Percentiles rank a stretch among this genome's conserved stretches.
Conservation (phyloP, 768 basidiomycete species). For the Suillus lakei region DNA sequence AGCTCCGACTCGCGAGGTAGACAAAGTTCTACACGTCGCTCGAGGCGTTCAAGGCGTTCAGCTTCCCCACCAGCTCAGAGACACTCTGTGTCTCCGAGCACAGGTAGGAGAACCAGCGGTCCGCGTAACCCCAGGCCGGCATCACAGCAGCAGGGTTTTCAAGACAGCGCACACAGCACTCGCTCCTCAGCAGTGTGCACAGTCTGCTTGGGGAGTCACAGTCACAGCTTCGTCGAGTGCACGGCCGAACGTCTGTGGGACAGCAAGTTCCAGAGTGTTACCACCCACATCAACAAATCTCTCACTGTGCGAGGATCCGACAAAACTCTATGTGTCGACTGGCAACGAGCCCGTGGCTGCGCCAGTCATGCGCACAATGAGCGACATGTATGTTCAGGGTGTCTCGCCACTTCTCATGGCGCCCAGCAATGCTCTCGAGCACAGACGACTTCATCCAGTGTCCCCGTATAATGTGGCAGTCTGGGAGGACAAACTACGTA, state of each 20-base stretch:
- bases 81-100: no score
- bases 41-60: no score
- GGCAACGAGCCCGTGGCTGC: constrained; percentile 36
- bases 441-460: constrained; percentile 19
- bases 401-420: constrained; percentile 25
- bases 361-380: constrained; percentile 21
- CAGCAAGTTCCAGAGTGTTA: accelerated
- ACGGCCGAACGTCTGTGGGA: neutral
- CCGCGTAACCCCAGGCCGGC: no score
- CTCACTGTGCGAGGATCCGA: constrained; percentile 18
- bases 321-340: constrained; percentile 38
- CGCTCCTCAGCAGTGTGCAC: neutral
- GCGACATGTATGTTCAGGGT: constrained; percentile 47
- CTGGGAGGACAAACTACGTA: constrained; percentile 35
- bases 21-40: no score
- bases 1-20: no score
- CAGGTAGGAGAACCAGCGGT: no score
- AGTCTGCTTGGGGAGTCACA: neutral
- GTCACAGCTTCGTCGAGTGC: neutral
- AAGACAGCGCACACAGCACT: neutral
- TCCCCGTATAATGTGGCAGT: constrained; percentile 34
- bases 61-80: no score
- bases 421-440: constrained; percentile 10
- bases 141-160: neutral
- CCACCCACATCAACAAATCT: no score